Evolutionary conservation across 495 filamentous ascomycete genomes (phyloP).

Genomic region (Aspergillus sparsus): DNA sequence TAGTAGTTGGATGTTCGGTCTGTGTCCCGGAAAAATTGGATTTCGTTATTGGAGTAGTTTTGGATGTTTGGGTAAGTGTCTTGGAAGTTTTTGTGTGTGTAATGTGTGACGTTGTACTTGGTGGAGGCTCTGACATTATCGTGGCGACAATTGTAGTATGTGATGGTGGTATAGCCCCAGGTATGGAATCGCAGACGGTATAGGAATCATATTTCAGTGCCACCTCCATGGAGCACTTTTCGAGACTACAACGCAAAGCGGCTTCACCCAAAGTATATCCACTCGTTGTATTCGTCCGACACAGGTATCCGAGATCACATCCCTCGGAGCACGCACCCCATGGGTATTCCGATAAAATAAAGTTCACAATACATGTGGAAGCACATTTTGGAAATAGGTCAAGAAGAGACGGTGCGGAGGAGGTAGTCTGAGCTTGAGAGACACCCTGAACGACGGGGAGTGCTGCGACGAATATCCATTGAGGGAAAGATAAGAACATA

Average conservation of each 20-base stretch:
- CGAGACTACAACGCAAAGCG: constrained; percentile 61
- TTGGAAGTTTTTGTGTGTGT: constrained; percentile 15
- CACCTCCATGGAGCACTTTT: constrained; percentile 38
- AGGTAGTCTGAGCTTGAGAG: constrained; percentile 22
- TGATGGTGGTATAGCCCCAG: constrained; percentile 56
- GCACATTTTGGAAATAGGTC: constrained; percentile 64
- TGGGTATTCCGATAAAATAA: constrained; percentile 61
- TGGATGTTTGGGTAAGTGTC: constrained; percentile 4
- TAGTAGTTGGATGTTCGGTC: constrained; percentile 13
- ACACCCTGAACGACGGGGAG: constrained; percentile 27
- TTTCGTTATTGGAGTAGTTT: constrained; percentile 14
- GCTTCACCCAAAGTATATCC: constrained; percentile 72
- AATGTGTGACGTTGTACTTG: constrained; percentile 22
- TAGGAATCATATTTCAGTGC: constrained; percentile 44
- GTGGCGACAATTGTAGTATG: constrained; percentile 63
- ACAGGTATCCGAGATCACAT: constrained; percentile 62
- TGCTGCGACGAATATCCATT: constrained; percentile 17
- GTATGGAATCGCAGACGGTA: constrained; percentile 57
- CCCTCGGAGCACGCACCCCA: constrained; percentile 46
- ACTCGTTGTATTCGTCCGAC: constrained; percentile 55
- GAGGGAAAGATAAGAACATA: constrained; percentile 23
- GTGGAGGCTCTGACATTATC: constrained; percentile 39
- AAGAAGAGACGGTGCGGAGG: constrained; percentile 29
- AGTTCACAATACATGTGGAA: constrained; percentile 59
- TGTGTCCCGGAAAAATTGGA: neutral